phyloP scores from a whole-genome alignment of 2,329 filamentous ascomycete genomes.

The Sclerotinia sclerotiorum region DNA sequence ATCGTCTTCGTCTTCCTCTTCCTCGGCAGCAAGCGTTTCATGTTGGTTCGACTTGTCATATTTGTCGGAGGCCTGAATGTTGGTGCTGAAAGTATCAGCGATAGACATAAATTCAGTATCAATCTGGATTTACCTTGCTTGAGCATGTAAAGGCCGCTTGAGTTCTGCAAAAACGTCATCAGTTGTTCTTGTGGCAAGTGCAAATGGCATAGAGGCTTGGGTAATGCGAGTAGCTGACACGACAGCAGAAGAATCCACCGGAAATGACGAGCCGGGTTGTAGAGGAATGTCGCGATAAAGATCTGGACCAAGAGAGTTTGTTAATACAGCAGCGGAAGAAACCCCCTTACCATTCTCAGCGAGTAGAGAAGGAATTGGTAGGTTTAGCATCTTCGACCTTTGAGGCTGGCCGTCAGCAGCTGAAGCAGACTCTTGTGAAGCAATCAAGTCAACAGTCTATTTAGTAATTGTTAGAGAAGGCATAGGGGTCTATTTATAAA shows the following conservation, averaged over 20 bases:
- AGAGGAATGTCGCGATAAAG: neutral
- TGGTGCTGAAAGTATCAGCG: neutral
- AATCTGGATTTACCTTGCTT: neutral
- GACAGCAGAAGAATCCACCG: conserved; percentile 28
- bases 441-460: neutral
- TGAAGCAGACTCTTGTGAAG: neutral
- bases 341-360: neutral
- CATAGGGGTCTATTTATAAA: neutral
- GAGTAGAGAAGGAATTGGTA: neutral
- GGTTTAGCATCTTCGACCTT: neutral
- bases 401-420: neutral
- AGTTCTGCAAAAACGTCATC: conserved; percentile 39
- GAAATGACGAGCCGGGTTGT: conserved; percentile 22
- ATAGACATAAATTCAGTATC: neutral
- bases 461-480: neutral
- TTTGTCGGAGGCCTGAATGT: neutral
- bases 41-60: conserved; percentile 9
- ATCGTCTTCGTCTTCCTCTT: conserved; percentile 29
- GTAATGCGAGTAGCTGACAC: conserved; percentile 2
- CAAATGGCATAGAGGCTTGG: conserved; percentile 20
- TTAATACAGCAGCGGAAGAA: neutral
- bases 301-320: neutral
- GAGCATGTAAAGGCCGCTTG: conserved; percentile 9
- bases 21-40: neutral
- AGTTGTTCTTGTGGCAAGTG: conserved; percentile 33